Percentiles rank a stretch among this genome's conserved stretches.
Conservation (phyloP, 1,284 basidiomycete species). For the Anthracocystis walkeri region DNA sequence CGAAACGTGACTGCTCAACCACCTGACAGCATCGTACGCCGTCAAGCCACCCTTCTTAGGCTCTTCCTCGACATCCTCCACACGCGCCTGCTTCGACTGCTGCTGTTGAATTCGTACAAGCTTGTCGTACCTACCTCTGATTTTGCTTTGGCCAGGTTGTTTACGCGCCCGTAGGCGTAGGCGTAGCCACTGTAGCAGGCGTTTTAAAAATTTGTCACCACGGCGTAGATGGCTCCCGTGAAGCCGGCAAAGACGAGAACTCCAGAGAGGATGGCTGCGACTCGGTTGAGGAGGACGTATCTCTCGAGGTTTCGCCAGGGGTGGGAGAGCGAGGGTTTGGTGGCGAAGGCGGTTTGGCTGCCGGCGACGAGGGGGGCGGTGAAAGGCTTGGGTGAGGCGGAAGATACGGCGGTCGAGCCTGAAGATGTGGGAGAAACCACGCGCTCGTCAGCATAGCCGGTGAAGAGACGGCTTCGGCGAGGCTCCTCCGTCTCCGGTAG, state of each 20-base stretch:
- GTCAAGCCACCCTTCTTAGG: conserved; percentile 11
- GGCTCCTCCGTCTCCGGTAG: conserved; percentile 26
- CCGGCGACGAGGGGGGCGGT: not conserved
- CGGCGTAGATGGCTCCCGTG: conserved; percentile 48
- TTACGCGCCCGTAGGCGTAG: conserved; percentile 1
- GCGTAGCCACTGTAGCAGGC: conserved; percentile 54
- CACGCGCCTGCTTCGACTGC: conserved; percentile 7
- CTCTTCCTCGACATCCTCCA: not conserved
- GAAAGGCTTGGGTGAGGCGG: not conserved
- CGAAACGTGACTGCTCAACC: conserved; percentile 14
- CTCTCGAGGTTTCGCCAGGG: conserved; percentile 46
- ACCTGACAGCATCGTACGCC: conserved; percentile 26
- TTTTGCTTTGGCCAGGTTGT: conserved; percentile 8
- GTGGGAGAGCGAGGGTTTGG: conserved; percentile 1
- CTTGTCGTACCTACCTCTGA: conserved; percentile 44
- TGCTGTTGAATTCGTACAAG: conserved; percentile 35
- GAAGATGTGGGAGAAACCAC: not conserved
- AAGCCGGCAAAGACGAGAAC: conserved; percentile 54
- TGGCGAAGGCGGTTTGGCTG: conserved; percentile 20
- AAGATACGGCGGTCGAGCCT: conserved; percentile 8
- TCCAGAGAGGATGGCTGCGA: conserved; percentile 47
- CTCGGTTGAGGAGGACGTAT: conserved; percentile 57
- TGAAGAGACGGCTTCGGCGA: conserved; percentile 27
- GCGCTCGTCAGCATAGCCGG: conserved; percentile 9
- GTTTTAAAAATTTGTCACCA: conserved; percentile 60